Conservation (phyloP, 305 asterid species). For the Withania somnifera region DNA sequence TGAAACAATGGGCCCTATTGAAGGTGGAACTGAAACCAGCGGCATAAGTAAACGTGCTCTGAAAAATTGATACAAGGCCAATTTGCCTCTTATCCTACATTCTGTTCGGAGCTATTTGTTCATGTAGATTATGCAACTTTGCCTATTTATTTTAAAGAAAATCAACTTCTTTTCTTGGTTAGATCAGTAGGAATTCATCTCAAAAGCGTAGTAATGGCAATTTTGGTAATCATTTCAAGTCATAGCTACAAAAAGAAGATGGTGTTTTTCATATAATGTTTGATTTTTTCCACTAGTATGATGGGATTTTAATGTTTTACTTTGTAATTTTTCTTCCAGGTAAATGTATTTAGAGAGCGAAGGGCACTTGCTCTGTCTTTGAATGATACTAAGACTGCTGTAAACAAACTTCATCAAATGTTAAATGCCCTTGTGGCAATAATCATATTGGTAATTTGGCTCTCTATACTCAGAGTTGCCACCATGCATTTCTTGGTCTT, state of each 20-base stretch:
- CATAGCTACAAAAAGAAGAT: not conserved
- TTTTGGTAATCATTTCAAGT: not conserved
- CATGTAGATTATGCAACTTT: not conserved
- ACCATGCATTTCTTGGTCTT: constrained; percentile 59
- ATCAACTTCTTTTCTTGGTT: not conserved
- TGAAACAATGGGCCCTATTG: constrained; percentile 48
- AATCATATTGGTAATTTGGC: constrained; percentile 48
- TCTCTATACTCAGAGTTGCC: constrained; percentile 66
- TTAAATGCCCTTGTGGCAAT: constrained; percentile 41
- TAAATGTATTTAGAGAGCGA: constrained; percentile 65
- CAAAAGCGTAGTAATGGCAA: not conserved
- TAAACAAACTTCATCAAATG: constrained; percentile 69
- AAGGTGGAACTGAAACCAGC: constrained; percentile 47
- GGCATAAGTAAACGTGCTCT: constrained; percentile 67
- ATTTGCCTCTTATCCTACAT: not conserved
- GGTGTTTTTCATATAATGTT: not conserved
- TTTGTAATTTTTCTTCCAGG: constrained; percentile 25
- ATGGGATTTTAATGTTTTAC: not conserved
- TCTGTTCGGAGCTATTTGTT: not conserved
- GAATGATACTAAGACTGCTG: constrained; percentile 86
- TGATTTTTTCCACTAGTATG: not conserved
- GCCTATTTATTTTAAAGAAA: not conserved
- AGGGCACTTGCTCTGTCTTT: constrained; percentile 71
- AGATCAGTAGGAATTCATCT: not conserved
- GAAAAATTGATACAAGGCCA: constrained; percentile 31